These are phyloP conservation scores for Trypanosoma scelopori DNA, from an alignment of 208 protist species.

Conservation along the genomic window DNA sequence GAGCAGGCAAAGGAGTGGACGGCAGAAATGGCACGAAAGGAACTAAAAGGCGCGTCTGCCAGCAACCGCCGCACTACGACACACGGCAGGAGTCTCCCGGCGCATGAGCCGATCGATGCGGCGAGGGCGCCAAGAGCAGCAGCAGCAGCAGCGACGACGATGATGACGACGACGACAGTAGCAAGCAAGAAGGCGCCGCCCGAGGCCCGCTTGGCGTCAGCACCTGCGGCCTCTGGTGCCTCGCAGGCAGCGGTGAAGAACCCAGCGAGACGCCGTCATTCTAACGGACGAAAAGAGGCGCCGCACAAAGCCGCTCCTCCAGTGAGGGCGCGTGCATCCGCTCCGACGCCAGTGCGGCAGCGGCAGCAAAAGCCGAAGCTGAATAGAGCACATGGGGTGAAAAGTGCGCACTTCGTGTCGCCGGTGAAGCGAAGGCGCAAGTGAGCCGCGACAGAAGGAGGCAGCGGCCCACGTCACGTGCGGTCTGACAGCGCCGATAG, in stretches of 20 bases:
- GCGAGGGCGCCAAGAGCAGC: neutral
- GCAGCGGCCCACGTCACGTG: neutral
- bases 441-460: neutral
- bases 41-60: neutral
- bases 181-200: no score
- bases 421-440: neutral
- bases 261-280: no score
- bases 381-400: slow-evolving; percentile 14
- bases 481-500: no score
- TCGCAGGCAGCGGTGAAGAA: no score
- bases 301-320: neutral
- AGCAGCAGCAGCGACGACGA: no score
- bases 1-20: slow-evolving; percentile 56
- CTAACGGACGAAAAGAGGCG: neutral
- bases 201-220: no score
- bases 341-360: neutral
- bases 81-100: neutral
- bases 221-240: no score
- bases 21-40: slow-evolving; percentile 47
- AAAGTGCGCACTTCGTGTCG: neutral
- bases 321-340: neutral
- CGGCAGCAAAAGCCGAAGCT: slow-evolving; percentile 8
- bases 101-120: neutral
- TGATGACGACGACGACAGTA: no score
- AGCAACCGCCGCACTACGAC: neutral